Base-by-base conservation (phyloP, 192 early-diverging fungal species). In the Gaertneriomyces semiglobifer region DNA sequence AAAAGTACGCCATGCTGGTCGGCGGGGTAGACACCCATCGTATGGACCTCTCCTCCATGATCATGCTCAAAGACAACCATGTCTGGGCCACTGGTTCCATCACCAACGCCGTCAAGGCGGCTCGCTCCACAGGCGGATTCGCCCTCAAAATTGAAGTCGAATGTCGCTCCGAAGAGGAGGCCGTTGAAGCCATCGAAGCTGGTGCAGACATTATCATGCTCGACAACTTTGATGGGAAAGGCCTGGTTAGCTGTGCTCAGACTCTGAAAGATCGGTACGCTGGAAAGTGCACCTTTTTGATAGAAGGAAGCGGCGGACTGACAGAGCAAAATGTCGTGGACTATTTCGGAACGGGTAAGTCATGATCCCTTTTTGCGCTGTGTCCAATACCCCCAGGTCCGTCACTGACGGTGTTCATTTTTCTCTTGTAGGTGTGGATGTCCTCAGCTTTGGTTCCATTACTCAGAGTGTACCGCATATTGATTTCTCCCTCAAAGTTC, bases 51-150 rank as follows among this genome's bases (percentile, higher is more conserved):
- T 96, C 93, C 4, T 87, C 92, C 12, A 96, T 97, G 94, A 90
- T 99, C 58, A 99, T 99, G 96, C 83, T 99, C 54, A 99, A 99
- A 77, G 96, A 99, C 79, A 97, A 98, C 79, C 96, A 98, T 67
- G 88, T 98, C 62, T 52, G 50, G 4, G 12, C 38, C 25, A 42
- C 66, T 83, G 91, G 96, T 0, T 96, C 93, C 0, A 96, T 98
- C 66, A 93, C 93, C 19, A 79, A 82, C n/a, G 94, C 96, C 6
- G 90, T 97, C 1, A 61, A 85, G 50, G 75, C 84, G 33, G 96
- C 96, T 3, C 84, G 90, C 43, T 63, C 72, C 18, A 91, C 91
- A 0, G 90, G 90, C 45, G 94, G 96, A 0, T 96, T 98, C 68
- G 84, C 93, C 7, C 77, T 96, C 62, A 96, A 97, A 79, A 93